Evolutionary conservation across 306 rosid species (phyloP), one percentile per base, ranked within the genome.

Genomic region (Vigna angularis): DNA sequence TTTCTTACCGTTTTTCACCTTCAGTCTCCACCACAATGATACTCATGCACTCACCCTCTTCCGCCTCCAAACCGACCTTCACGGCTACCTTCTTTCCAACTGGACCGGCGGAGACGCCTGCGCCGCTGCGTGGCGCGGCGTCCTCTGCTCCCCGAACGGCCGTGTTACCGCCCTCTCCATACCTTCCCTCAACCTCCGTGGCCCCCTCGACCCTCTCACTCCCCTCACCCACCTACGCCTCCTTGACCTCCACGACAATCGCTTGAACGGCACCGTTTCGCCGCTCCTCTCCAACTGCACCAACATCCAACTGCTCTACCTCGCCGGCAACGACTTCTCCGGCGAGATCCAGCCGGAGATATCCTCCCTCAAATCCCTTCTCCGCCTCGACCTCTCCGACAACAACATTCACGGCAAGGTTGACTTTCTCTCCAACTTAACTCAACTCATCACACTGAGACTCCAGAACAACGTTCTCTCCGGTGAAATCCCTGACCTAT

Each of bases 371-470:
- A 66, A 68, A 9, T 47, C 83, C 17, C 91, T 96, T 5, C 87
- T 93, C 67, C 90, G 98, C 63, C 88, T 96, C 1, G 99, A 96
- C 83, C 89, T 95, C 79, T 93, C 99, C 20, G 91, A 91, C 67
- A 96, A 96, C 87, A 96, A 96, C 84, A 67, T 96, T 2, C 87
- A 80, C 2, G 99, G 98, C 32, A 30, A 74, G 0, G 59, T 96
- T 6, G 89, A 81, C 53, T 4, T 91, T 4, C 51, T 66, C 5
- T 18, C 88, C 13, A 56, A 38, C 15, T 73, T 95, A 71, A 87
- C 84, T 3, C 59, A 76, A 9, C 93, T 96, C 73, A 88, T 93
- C 16, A 96, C 99, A 0, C 88, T 93, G 5, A 88, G 99, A 32
- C 80, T 96, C 7, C 91, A 96, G 49, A 88, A 93, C 91, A 96